These are phyloP conservation scores for Fusarium heterosporum DNA, from an alignment of 2,329 filamentous ascomycete genomes.

Conservation along the genomic window DNA sequence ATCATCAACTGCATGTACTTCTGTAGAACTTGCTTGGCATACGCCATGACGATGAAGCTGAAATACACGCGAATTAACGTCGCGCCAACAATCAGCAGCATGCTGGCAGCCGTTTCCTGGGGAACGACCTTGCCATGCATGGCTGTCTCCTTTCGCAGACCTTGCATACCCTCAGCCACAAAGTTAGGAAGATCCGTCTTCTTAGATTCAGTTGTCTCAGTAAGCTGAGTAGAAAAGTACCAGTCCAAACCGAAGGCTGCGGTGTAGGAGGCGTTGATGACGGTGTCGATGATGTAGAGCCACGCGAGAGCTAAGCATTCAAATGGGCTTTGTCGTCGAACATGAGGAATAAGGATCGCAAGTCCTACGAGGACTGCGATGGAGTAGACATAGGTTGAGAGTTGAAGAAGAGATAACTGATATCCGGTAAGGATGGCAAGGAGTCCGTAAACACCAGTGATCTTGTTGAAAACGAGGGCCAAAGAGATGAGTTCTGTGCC, in stretches of 20 bases:
- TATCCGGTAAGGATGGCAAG: constrained; percentile 90
- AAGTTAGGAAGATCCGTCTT: constrained; percentile 44
- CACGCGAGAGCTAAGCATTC: constrained; percentile 85
- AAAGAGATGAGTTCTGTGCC: constrained; percentile 87
- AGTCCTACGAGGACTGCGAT: constrained; percentile 76
- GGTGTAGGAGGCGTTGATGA: constrained; percentile 86
- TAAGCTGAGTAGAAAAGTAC: constrained; percentile 77
- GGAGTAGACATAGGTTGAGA: constrained; percentile 93
- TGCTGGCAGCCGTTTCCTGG: constrained; percentile 77
- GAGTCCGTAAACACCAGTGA: constrained; percentile 89
- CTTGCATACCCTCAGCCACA: constrained; percentile 51
- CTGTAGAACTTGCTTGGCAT: constrained; percentile 80
- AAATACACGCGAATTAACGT: constrained; percentile 86
- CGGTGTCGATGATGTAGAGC: constrained; percentile 84
- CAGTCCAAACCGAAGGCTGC: constrained; percentile 84
- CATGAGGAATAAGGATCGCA: constrained; percentile 79
- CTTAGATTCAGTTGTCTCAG: constrained; percentile 50
- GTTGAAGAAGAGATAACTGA: constrained; percentile 82
- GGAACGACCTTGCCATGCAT: constrained; percentile 54
- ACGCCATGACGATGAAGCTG: constrained; percentile 83
- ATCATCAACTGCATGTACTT: constrained; percentile 65
- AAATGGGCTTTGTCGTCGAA: constrained; percentile 81
- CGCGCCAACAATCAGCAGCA: constrained; percentile 78
- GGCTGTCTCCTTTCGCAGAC: constrained; percentile 50
- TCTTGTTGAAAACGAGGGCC: constrained; percentile 89